Base-by-base conservation (phyloP, 805 yeast species). In the Zygosaccharomyces lentus region DNA sequence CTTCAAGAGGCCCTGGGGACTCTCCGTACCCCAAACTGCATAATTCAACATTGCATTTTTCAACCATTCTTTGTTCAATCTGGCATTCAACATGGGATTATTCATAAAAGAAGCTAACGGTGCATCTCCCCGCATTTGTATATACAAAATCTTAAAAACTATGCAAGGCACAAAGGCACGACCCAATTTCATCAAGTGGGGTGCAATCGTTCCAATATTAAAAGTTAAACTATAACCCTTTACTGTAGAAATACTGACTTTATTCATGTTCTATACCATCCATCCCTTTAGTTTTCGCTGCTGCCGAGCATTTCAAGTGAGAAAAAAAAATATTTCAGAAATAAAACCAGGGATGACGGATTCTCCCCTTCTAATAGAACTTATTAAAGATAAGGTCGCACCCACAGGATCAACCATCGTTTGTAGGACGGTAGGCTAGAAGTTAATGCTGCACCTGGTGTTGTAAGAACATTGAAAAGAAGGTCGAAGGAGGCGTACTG, bases 1-100 rank as follows among this genome's bases (percentile, higher is more conserved):
- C 7, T 37, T 17, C 50, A 55, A 2, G 75, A 78, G 52, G 73
- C 74, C 37, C 73, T 76, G 48, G 81, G 84, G 52, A 56, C 66
- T 9, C 66, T 83, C 48, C 74, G 84, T 27, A 51, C 38, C 39
- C 27, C 36, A 24, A 43, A 43, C 34, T 32, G 43, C 49, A 42
- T 37, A 37, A 37, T 37, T 46, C 52, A 49, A 42, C 43, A 42
- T 49, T 34, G 52, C 52, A 49, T 49, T 35, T 49, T 38, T 38
- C 34, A 16, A 26, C 39, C 25, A 23, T 36, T 41, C 38, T 45
- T 48, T 45, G 42, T 48, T 48, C 39, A 45, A 45, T 49, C 52
- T 49, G 48, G 59, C 59, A 55, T 55, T 55, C 59, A 55, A 55
- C 59, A 53, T 55, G 57, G 53, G 53, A 47, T 50, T 50, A 41